Evolutionary conservation across 2,329 filamentous ascomycete genomes (phyloP).

Genomic region (Alternaria sp.): DNA sequence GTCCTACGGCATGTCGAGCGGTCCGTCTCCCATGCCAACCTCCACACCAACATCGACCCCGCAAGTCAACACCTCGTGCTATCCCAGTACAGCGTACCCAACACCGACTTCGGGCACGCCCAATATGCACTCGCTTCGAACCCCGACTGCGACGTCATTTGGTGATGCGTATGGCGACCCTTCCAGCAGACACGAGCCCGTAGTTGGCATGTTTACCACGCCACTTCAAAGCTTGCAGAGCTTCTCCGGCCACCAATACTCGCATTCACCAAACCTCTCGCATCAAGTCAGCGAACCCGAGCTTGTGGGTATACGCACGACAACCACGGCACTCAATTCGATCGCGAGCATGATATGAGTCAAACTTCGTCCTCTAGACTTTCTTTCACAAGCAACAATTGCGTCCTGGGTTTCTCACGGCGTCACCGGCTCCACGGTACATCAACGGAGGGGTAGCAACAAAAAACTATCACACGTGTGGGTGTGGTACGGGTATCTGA

Average conservation of each 20-base stretch:
- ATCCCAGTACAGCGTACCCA: constrained; percentile 31
- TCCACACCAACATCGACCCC: constrained; percentile 31
- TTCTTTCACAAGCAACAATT: not conserved
- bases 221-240: constrained; percentile 38
- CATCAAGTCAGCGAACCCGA: constrained; percentile 45
- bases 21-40: constrained; percentile 18
- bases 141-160: constrained; percentile 27
- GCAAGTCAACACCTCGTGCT: constrained; percentile 24
- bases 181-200: constrained; percentile 26
- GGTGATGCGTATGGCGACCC: constrained; percentile 14
- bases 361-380: not conserved
- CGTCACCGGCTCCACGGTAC: not conserved
- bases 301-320: constrained; percentile 41
- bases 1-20: constrained; percentile 32
- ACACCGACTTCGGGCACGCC: constrained; percentile 33
- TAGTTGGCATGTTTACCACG: constrained; percentile 41
- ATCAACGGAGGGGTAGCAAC: not conserved
- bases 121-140: constrained; percentile 27
- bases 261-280: constrained; percentile 23
- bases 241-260: constrained; percentile 26
- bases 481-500: not conserved
- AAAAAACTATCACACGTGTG: not conserved
- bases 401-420: not conserved
- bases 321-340: constrained; percentile 39
- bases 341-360: constrained; percentile 46